These are phyloP conservation scores for Globisporangium iwayamae DNA, from an alignment of 352 stramenopile genomes.

Conservation along the genomic window DNA sequence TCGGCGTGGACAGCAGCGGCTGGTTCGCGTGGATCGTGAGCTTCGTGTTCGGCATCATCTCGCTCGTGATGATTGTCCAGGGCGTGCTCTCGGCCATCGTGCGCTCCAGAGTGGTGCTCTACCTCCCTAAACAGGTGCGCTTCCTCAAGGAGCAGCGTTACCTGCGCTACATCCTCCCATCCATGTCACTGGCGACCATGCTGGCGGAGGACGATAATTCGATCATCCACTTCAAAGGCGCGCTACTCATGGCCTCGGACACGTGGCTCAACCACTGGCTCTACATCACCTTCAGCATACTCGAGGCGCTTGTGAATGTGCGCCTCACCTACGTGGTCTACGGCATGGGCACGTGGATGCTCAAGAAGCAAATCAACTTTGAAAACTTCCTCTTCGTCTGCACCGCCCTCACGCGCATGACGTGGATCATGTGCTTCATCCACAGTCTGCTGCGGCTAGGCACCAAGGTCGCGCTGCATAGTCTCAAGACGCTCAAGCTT, in stretches of 20 bases:
- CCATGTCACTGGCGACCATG: slow-evolving; percentile 17
- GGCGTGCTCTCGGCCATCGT: neutral
- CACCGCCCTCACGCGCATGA: slow-evolving; percentile 28
- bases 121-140: neutral
- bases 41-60: slow-evolving; percentile 26
- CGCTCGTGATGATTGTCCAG: slow-evolving; percentile 20
- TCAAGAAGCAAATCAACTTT: slow-evolving; percentile 22
- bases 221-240: slow-evolving; percentile 22
- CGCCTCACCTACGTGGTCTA: slow-evolving; percentile 31
- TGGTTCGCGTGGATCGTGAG: slow-evolving; percentile 22
- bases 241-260: slow-evolving; percentile 30
- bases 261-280: slow-evolving; percentile 47
- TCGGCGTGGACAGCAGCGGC: slow-evolving; percentile 14
- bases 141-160: slow-evolving; percentile 8
- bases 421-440: slow-evolving; percentile 28
- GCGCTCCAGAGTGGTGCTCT: slow-evolving; percentile 5
- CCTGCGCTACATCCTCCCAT: slow-evolving; percentile 5
- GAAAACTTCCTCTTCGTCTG: slow-evolving; percentile 37
- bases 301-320: slow-evolving; percentile 29
- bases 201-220: slow-evolving; percentile 2
- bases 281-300: slow-evolving; percentile 36
- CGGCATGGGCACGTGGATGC: slow-evolving; percentile 30
- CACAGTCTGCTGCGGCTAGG: neutral
- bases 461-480: slow-evolving; percentile 3
- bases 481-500: slow-evolving; percentile 8